Percentiles rank a stretch among this genome's conserved stretches.
Evolutionary conservation across 169 alveolate species (phyloP).

Genomic region (Plasmodium vivax): DNA sequence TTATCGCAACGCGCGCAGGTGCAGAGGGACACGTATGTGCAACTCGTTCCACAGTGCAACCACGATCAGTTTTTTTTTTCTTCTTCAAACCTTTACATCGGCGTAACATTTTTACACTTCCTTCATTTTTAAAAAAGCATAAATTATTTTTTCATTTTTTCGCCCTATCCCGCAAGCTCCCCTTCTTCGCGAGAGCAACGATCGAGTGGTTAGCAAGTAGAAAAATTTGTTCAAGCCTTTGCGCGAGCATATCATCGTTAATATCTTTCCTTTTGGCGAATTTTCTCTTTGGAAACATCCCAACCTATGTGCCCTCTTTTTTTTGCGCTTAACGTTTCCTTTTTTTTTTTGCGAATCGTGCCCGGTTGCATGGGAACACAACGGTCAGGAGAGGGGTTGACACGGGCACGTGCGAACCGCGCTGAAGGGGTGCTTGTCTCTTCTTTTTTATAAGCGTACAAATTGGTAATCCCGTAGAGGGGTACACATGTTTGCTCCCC

Average conservation of each 20-base stretch:
- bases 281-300: background rate
- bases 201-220: background rate
- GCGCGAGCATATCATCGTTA: background rate
- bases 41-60: background rate
- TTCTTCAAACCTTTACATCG: background rate
- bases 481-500: background rate
- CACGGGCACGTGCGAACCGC: background rate
- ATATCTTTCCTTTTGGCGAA: background rate
- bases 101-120: background rate
- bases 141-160: background rate
- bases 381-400: background rate
- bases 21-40: background rate
- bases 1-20: background rate
- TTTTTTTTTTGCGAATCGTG: background rate
- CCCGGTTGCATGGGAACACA: background rate
- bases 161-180: background rate
- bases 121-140: background rate
- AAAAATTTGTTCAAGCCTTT: background rate
- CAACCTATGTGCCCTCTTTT: background rate
- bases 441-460: background rate
- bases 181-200: background rate
- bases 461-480: background rate
- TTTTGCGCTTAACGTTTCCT: background rate
- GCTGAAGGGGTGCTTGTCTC: background rate
- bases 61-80: background rate